A percentile compares a stretch with the other conserved stretches of the same genome.
Evolutionary conservation across 306 rosid genomes (phyloP).

Genomic region (Rosa chinensis): DNA sequence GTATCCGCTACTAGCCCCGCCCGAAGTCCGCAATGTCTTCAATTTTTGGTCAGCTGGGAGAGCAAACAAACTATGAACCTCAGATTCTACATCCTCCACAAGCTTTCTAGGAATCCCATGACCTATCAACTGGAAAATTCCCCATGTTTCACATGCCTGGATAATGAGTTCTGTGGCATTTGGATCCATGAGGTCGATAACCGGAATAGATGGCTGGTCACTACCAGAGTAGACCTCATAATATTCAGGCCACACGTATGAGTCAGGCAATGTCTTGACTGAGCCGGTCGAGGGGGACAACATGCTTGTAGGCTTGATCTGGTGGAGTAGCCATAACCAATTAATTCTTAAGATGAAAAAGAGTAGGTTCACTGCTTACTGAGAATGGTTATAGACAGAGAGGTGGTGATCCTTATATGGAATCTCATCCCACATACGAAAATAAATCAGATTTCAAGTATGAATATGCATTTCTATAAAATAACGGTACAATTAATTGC

Average conservation of each 20-base stretch:
- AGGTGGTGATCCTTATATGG: neutral
- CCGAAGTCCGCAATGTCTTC: neutral
- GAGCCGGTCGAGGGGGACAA: neutral
- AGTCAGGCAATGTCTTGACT: neutral
- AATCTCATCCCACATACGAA: neutral
- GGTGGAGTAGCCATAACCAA: conserved; percentile 9
- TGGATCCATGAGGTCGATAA: neutral
- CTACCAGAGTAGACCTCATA: neutral
- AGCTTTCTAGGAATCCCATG: neutral
- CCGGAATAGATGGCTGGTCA: neutral
- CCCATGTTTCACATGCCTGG: neutral
- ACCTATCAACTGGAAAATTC: neutral
- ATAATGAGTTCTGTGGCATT: neutral
- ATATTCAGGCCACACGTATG: neutral
- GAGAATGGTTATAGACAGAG: neutral
- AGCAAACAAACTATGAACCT: neutral
- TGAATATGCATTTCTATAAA: neutral
- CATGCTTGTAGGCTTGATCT: neutral
- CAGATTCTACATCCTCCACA: neutral
- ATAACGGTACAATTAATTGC: neutral
- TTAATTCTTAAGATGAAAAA: neutral
- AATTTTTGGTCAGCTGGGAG: neutral
- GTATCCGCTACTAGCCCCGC: neutral
- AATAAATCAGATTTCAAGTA: neutral
- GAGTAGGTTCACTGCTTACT: neutral